phyloP scores from a whole-genome alignment of 2,329 filamentous ascomycete genomes.

The Penicillium sp. region DNA sequence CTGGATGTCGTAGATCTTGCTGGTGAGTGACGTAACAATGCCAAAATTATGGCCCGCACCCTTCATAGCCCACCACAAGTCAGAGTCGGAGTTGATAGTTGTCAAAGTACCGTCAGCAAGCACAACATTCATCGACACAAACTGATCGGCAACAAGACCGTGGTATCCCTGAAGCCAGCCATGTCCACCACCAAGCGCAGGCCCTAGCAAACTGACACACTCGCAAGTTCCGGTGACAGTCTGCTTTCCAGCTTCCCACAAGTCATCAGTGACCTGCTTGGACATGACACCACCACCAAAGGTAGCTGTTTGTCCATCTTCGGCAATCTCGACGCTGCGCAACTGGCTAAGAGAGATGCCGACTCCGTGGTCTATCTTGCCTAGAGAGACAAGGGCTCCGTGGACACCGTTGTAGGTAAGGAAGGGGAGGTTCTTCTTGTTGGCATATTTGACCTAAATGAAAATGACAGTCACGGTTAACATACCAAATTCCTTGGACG shows the following conservation, averaged over 20 bases:
- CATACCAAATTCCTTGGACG: not conserved
- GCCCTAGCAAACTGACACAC: constrained; percentile 54
- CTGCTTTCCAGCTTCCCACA: constrained; percentile 58
- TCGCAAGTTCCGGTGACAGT: constrained; percentile 58
- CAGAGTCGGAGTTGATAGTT: constrained; percentile 47
- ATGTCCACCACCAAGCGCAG: constrained; percentile 62
- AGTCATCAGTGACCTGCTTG: constrained; percentile 51
- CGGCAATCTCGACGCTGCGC: constrained; percentile 41
- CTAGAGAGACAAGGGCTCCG: constrained; percentile 55
- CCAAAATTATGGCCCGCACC: constrained; percentile 65
- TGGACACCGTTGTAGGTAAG: constrained; percentile 59
- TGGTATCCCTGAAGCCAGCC: constrained; percentile 57
- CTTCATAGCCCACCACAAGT: constrained; percentile 62
- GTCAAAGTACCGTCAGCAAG: constrained; percentile 53
- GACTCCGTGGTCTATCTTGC: constrained; percentile 55
- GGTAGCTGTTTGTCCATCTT: constrained; percentile 52
- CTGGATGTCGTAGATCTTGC: constrained; percentile 53
- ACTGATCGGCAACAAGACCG: constrained; percentile 59
- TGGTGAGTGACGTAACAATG: constrained; percentile 55
- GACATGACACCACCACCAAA: constrained; percentile 55
- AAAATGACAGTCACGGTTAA: not conserved
- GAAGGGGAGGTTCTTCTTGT: constrained; percentile 53
- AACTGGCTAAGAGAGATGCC: constrained; percentile 55
- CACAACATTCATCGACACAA: constrained; percentile 57
- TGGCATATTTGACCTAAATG: constrained; percentile 54